Conservation (phyloP, 2,329 filamentous ascomycete genomes). For the Ilyonectria mors-panacis region DNA sequence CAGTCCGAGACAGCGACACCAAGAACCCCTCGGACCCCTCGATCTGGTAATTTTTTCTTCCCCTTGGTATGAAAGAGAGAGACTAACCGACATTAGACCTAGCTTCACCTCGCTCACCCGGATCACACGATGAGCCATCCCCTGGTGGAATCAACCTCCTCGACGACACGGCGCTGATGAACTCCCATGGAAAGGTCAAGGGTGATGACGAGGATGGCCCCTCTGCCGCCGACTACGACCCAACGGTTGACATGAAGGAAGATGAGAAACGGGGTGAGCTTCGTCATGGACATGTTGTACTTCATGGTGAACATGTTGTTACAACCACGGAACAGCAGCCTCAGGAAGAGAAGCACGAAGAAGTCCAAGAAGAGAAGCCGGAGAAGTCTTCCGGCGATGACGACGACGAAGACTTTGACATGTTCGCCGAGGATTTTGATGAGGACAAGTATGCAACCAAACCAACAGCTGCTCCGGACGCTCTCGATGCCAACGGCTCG, state of each 20-base stretch:
- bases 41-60: conserved; percentile 60
- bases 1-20: conserved; percentile 56
- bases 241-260: conserved; percentile 89
- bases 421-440: conserved; percentile 89
- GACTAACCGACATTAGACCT: conserved; percentile 52
- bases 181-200: conserved; percentile 65
- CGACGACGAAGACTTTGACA: conserved; percentile 82
- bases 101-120: conserved; percentile 60
- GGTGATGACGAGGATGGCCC: conserved; percentile 75
- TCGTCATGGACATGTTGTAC: conserved; percentile 69
- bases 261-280: conserved; percentile 81
- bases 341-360: conserved; percentile 47
- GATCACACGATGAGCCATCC: conserved; percentile 67
- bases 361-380: conserved; percentile 45
- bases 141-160: conserved; percentile 74
- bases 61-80: background rate
- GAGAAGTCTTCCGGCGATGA: conserved; percentile 55
- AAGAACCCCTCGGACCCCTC: conserved; percentile 63
- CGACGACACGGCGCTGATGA: conserved; percentile 78
- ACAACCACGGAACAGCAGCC: conserved; percentile 44
- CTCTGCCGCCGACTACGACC: conserved; percentile 95
- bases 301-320: conserved; percentile 61
- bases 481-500: conserved; percentile 61
- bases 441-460: conserved; percentile 75
- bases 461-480: conserved; percentile 52